phyloP scores from a whole-genome alignment of 108 stramenopile genomes.

The Discostella stelligeroides region DNA sequence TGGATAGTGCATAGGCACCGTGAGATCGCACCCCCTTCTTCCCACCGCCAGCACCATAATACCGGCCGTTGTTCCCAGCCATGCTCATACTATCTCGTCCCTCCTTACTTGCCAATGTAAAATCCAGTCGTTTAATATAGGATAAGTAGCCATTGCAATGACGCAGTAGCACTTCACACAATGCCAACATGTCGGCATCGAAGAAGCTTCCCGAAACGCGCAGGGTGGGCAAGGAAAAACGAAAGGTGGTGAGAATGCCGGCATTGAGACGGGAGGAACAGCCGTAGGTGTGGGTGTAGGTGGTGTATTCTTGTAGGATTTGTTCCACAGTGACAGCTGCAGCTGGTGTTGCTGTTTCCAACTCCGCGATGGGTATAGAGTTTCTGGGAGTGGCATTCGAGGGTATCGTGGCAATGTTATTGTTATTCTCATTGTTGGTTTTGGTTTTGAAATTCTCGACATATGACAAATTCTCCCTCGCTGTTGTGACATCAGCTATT shows the following conservation, averaged over 20 bases:
- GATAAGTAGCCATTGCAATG: constrained; percentile 68
- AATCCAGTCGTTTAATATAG: constrained; percentile 70
- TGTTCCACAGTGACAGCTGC: constrained; percentile 40
- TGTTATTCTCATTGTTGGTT: too few relatives aligned
- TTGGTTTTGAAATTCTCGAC: too few relatives aligned
- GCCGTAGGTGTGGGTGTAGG: constrained; percentile 65
- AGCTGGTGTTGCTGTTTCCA: too few relatives aligned
- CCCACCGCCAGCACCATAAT: neutral
- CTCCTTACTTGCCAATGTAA: constrained; percentile 57
- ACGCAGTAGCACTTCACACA: constrained; percentile 65
- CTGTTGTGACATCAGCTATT: too few relatives aligned
- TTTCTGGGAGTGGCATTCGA: neutral
- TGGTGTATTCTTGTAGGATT: constrained; percentile 66
- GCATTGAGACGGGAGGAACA: constrained; percentile 58
- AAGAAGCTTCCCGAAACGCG: constrained; percentile 73
- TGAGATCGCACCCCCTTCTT: constrained; percentile 68
- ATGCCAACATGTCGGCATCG: constrained; percentile 84
- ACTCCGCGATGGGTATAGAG: neutral
- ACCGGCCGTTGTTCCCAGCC: too few relatives aligned
- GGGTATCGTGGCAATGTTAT: neutral
- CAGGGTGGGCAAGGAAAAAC: constrained; percentile 66
- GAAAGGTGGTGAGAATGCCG: constrained; percentile 68
- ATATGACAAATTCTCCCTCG: too few relatives aligned
- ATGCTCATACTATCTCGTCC: constrained; percentile 24
- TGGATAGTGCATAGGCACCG: constrained; percentile 76